A percentile compares a stretch with the other conserved stretches of the same genome.
Evolutionary conservation across 371 early-diverging fungal genomes (phyloP).

Genomic region (Apophysomyces sp.): DNA sequence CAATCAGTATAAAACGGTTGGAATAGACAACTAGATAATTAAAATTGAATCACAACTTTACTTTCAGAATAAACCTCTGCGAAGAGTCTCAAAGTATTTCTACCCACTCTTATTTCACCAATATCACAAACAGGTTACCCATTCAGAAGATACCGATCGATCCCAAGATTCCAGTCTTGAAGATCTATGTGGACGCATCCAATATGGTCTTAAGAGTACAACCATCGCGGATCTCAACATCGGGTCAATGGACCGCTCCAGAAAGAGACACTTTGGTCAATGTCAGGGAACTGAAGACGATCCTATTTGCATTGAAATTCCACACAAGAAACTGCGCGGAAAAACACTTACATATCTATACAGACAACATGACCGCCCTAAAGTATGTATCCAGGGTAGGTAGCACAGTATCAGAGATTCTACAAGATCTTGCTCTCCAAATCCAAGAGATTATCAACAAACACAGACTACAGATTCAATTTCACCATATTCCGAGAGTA

Average conservation of each 20-base stretch:
- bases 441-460: conserved; percentile 12
- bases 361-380: conserved; percentile 26
- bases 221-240: neutral
- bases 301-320: conserved; percentile 11
- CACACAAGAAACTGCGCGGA: conserved; percentile 8
- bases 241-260: conserved; percentile 15
- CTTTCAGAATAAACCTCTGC: too few relatives aligned
- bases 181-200: conserved; percentile 8
- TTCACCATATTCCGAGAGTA: conserved; percentile 19
- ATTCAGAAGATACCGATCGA: conserved; percentile 1
- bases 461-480: neutral
- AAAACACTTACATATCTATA: conserved; percentile 6
- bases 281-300: conserved; percentile 19
- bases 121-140: too few relatives aligned
- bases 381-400: conserved; percentile 19
- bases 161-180: neutral
- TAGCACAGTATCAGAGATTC: conserved; percentile 8
- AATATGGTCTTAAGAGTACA: conserved; percentile 14
- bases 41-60: too few relatives aligned
- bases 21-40: too few relatives aligned
- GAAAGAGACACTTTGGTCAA: conserved; percentile 17
- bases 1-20: too few relatives aligned
- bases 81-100: too few relatives aligned
- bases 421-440: conserved; percentile 16
- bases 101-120: too few relatives aligned